These are phyloP conservation scores for Pyracantha coccinea DNA, from an alignment of 331 rosid species.

Conservation along the genomic window DNA sequence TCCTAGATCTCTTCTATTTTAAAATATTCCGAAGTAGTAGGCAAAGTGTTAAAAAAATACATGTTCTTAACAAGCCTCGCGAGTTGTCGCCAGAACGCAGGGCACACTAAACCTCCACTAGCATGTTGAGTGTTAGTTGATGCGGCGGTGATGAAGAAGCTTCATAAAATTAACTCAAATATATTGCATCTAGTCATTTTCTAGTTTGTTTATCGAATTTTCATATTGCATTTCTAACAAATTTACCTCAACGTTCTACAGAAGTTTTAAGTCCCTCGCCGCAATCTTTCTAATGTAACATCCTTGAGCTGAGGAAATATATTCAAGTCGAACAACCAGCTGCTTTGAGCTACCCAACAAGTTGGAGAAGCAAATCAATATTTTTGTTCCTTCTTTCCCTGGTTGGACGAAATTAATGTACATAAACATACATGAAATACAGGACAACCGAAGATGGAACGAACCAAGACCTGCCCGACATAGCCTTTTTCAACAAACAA, in stretches of 20 bases:
- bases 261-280: not conserved
- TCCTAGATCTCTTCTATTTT: no score
- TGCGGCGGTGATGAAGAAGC: no score
- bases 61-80: no score
- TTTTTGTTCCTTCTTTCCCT: not conserved
- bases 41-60: no score
- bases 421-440: slow-evolving; percentile 5
- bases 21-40: no score
- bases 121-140: no score
- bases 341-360: not conserved
- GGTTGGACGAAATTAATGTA: slow-evolving; percentile 17
- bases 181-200: not conserved
- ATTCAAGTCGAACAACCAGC: not conserved
- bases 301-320: not conserved
- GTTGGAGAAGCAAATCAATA: not conserved
- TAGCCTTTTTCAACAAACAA: slow-evolving; percentile 21
- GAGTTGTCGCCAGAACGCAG: no score
- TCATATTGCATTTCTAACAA: no score
- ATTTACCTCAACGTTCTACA: not conserved
- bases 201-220: not conserved
- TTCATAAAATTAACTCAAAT: not conserved
- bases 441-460: slow-evolving; percentile 11
- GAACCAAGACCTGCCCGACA: not conserved
- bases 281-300: not conserved
- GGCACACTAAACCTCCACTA: no score